Conservation (phyloP, 306 rosid species). For the Pueraria montana region DNA sequence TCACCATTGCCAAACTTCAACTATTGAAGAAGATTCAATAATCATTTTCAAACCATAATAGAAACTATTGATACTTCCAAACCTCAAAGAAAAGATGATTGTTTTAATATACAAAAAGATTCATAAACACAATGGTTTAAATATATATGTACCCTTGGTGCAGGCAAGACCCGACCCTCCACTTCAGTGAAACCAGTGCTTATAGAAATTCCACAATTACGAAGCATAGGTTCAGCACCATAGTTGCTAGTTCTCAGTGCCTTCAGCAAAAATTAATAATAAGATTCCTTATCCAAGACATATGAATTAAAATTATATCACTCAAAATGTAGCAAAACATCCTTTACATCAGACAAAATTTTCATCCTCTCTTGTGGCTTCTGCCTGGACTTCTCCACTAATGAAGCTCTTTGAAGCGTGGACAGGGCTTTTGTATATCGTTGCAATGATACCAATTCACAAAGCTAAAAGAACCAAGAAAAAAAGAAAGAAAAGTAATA, state of each 20-base stretch:
- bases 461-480: constrained; percentile 61
- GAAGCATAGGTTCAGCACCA: constrained; percentile 86
- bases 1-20: constrained; percentile 93
- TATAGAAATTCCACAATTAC: constrained; percentile 76
- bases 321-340: constrained; percentile 35
- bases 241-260: constrained; percentile 81
- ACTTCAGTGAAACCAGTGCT: constrained; percentile 78
- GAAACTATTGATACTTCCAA: neutral
- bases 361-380: constrained; percentile 96
- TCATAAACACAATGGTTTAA: constrained; percentile 9
- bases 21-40: constrained; percentile 52
- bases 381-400: constrained; percentile 95
- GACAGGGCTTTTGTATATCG: constrained; percentile 88
- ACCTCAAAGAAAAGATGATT: too few relatives aligned
- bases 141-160: constrained; percentile 75
- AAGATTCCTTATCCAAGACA: constrained; percentile 18
- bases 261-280: constrained; percentile 53
- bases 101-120: neutral
- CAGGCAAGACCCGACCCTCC: constrained; percentile 92
- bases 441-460: constrained; percentile 83
- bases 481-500: neutral
- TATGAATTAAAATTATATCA: neutral
- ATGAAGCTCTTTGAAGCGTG: constrained; percentile 82
- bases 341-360: constrained; percentile 74
- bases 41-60: constrained; percentile 19